Evolutionary conservation across 345 rosid species (phyloP), one percentile per base, ranked within the genome.

Genomic region (Brassica juncea): DNA sequence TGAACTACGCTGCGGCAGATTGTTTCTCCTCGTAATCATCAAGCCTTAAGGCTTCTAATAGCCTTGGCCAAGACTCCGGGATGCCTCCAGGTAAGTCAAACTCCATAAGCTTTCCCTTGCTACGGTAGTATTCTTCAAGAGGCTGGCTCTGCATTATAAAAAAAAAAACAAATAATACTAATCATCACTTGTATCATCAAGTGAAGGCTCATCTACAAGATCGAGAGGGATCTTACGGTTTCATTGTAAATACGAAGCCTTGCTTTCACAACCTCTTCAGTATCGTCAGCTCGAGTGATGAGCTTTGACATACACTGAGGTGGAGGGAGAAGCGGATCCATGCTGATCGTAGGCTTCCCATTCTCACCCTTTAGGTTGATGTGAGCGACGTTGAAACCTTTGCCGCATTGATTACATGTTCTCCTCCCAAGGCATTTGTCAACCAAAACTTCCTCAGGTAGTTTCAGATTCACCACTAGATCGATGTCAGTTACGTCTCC

Each of bases 281-380:
- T 93, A 84, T 95, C 99, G 76, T 95, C 98, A 1, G 94, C 75
- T 39, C 98, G 88, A 47, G 96, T 91, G 77, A 90, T 82, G 44
- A 93, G 98, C 88, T 95, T 93, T 19, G 89, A 71, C 86, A 82
- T 86, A 76, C 99, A 93, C 15, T 88, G 86, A 62, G 88, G 10
- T 6, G 99, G 99, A 42, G 98, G 97, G 76, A 88, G 92, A 81
- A 91, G 97, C n/a, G 99, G 99, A 80, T 86, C 93, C 98, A 95
- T 95, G 68, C 85, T 86, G 32, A 93, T 91, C 44, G 81, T 89
- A 62, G 94, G 97, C 28, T 67, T 85, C 54, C 98, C 98, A 76
- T 93, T 85, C 85, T 88, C 91, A 66, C 88, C 90, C 82, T 88
- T 87, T 59, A 86, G 80, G 80, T 90, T 84, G 57, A 95, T 90